Percentiles rank a stretch among this genome's conserved stretches.
phyloP scores from a whole-genome alignment of 108 stramenopile genomes.

The Mayamaea pseudoterrestris region DNA sequence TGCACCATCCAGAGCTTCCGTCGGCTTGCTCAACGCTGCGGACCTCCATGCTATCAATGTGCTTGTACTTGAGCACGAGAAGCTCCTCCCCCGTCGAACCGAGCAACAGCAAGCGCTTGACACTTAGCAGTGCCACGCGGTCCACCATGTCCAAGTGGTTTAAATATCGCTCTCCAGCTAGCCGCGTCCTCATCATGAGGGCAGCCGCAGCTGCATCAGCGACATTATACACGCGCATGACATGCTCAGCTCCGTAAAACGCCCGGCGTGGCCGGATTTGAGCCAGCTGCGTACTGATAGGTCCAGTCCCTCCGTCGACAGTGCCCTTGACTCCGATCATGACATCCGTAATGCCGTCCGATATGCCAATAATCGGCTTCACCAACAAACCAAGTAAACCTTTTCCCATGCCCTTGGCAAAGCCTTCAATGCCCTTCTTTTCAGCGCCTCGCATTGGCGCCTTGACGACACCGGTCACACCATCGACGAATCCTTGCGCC shows the following conservation, averaged over 20 bases:
- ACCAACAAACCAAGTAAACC: constrained; percentile 81
- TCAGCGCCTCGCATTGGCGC: constrained; percentile 76
- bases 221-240: constrained; percentile 32
- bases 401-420: constrained; percentile 71
- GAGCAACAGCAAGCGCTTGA: constrained; percentile 36
- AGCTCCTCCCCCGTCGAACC: constrained; percentile 49
- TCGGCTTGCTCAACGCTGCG: constrained; percentile 18
- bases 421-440: constrained; percentile 66
- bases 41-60: constrained; percentile 36
- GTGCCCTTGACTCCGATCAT: constrained; percentile 75
- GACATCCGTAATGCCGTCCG: constrained; percentile 82
- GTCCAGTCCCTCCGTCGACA: constrained; percentile 30
- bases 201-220: constrained; percentile 58
- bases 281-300: constrained; percentile 10
- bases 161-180: constrained; percentile 54
- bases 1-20: constrained; percentile 24
- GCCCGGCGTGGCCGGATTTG: constrained; percentile 58
- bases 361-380: constrained; percentile 87
- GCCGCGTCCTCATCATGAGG: constrained; percentile 41
- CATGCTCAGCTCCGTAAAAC: constrained; percentile 50
- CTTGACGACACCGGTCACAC: constrained; percentile 66
- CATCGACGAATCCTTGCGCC: constrained; percentile 62
- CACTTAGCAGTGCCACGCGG: constrained; percentile 49
- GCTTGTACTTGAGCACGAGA: constrained; percentile 35
- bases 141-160: constrained; percentile 55